phyloP scores from a whole-genome alignment of 441 rosid species.

The Eutrema salsugineum region DNA sequence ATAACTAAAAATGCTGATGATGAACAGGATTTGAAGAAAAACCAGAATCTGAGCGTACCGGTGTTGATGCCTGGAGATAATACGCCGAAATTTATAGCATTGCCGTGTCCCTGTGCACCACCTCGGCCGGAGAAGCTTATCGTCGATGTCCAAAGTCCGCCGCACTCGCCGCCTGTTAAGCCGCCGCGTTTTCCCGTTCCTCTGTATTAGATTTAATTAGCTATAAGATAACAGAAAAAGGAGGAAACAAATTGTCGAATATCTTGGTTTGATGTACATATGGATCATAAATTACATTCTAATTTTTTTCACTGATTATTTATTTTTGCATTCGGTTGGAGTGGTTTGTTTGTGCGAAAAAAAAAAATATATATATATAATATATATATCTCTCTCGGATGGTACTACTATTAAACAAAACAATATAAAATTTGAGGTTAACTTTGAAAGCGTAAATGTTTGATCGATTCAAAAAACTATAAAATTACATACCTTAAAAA shows the following conservation, averaged over 20 bases:
- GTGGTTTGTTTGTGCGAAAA: neutral
- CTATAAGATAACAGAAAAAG: neutral
- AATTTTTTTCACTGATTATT: slow-evolving; percentile 1
- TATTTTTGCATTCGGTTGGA: slow-evolving; percentile 12
- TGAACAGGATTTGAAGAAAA: slow-evolving; percentile 51
- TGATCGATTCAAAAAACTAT: neutral
- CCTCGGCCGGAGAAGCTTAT: slow-evolving; percentile 42
- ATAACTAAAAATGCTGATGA: neutral
- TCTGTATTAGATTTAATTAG: slow-evolving; percentile 43
- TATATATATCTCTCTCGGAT: no score
- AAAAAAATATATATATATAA: neutral
- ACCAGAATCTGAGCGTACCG: slow-evolving; percentile 52
- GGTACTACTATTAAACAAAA: neutral
- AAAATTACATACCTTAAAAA: neutral
- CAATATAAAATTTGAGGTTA: neutral
- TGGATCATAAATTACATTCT: slow-evolving; percentile 24
- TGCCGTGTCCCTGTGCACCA: slow-evolving; percentile 83
- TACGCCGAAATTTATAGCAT: slow-evolving; percentile 79
- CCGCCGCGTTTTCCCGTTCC: slow-evolving; percentile 62
- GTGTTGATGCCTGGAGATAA: slow-evolving; percentile 90
- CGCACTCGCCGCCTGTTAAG: slow-evolving; percentile 35
- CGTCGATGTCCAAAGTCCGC: slow-evolving; percentile 41
- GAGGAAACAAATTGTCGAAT: neutral
- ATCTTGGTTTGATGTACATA: slow-evolving; percentile 36
- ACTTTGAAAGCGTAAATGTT: neutral